These are phyloP conservation scores for Candida mattraensis DNA, from an alignment of 805 yeast genomes.

Conservation along the genomic window DNA sequence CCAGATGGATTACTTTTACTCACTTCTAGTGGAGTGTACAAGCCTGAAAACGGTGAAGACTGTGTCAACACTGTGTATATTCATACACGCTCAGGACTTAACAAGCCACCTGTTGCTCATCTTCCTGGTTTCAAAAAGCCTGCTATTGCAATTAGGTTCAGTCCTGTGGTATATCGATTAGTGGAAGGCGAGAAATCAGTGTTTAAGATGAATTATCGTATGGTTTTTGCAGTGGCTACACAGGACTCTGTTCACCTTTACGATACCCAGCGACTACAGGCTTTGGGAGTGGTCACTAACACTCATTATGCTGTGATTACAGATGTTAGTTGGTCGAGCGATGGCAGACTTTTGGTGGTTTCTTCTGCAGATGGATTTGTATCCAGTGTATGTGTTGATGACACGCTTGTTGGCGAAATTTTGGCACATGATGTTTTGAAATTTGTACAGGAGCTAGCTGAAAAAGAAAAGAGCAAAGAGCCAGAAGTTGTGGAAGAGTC, in stretches of 20 bases:
- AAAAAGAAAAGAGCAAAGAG: background rate
- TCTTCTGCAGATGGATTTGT: slow-evolving; percentile 95
- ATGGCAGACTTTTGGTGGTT: slow-evolving; percentile 68
- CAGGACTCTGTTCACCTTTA: slow-evolving; percentile 80
- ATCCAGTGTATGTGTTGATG: slow-evolving; percentile 58
- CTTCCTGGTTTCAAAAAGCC: slow-evolving; percentile 81
- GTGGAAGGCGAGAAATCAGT: slow-evolving; percentile 25
- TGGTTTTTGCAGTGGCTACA: slow-evolving; percentile 92
- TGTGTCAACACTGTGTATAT: slow-evolving; percentile 70
- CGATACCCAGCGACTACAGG: slow-evolving; percentile 69
- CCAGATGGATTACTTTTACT: slow-evolving; percentile 85
- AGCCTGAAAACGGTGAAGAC: slow-evolving; percentile 26
- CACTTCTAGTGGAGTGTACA: slow-evolving; percentile 73
- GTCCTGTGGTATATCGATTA: slow-evolving; percentile 59
- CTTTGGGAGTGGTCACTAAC: slow-evolving; percentile 73
- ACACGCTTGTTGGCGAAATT: slow-evolving; percentile 55
- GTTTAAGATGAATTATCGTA: slow-evolving; percentile 67
- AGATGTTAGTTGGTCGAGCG: slow-evolving; percentile 80
- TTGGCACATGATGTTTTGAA: slow-evolving; percentile 29
- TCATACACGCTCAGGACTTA: slow-evolving; percentile 68
- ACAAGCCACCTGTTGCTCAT: slow-evolving; percentile 70
- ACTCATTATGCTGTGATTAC: slow-evolving; percentile 88
- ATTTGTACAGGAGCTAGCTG: slow-evolving; percentile 10
- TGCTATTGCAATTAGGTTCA: slow-evolving; percentile 78
- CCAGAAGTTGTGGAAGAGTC: background rate